Evolutionary conservation across 108 stramenopile species (phyloP).

Genomic region (Aureococcus anophagefferens): DNA sequence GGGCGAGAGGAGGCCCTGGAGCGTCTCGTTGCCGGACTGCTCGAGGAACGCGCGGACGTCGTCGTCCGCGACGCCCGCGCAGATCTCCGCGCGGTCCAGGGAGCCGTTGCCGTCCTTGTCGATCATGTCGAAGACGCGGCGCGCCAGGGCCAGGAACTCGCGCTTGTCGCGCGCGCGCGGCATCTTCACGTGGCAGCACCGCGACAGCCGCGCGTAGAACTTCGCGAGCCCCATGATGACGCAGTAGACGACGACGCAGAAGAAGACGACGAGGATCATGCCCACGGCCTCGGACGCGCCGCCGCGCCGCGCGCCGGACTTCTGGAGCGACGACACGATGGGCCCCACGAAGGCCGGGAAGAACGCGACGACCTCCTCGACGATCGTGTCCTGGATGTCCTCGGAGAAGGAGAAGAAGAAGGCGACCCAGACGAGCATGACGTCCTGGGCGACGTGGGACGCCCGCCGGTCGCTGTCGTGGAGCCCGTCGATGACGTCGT

Average conservation of each 20-base stretch:
- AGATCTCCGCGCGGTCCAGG: neutral
- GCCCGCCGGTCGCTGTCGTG: too few relatives aligned
- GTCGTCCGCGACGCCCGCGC: neutral
- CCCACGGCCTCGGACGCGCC: too few relatives aligned
- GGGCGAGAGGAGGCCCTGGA: neutral
- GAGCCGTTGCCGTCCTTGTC: neutral
- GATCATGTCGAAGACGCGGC: neutral
- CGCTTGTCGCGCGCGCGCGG: too few relatives aligned
- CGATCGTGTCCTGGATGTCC: slow-evolving; percentile 12
- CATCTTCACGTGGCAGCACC: too few relatives aligned
- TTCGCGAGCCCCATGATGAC: too few relatives aligned
- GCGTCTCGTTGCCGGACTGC: neutral
- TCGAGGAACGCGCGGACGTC: neutral
- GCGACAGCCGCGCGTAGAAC: too few relatives aligned
- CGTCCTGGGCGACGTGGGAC: neutral
- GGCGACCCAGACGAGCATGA: neutral
- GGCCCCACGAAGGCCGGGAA: too few relatives aligned
- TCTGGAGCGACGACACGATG: too few relatives aligned
- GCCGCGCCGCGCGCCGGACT: too few relatives aligned
- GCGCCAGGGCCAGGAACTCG: neutral
- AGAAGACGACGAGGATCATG: too few relatives aligned
- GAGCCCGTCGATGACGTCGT: too few relatives aligned
- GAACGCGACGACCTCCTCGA: neutral
- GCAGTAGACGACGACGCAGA: too few relatives aligned
- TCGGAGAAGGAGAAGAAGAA: slow-evolving; percentile 7